phyloP scores from a whole-genome alignment of 352 stramenopile genomes.

The Globisporangium megalacanthum region DNA sequence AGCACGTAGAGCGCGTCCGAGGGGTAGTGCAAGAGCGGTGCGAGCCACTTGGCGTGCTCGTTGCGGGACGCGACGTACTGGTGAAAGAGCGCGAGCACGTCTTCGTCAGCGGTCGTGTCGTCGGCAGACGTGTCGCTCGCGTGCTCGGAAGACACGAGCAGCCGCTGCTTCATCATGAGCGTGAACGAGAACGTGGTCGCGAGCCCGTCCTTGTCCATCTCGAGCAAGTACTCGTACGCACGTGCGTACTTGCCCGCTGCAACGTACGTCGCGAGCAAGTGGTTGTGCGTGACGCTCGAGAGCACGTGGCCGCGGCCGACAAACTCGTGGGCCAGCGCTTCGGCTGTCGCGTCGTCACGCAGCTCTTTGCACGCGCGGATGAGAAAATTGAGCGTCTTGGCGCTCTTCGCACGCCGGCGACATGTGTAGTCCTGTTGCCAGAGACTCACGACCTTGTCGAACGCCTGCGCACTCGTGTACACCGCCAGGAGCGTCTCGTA shows the following conservation, averaged over 20 bases:
- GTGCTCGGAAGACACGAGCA: slow-evolving; percentile 15
- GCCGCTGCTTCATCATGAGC: slow-evolving; percentile 57
- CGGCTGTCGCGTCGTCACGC: slow-evolving; percentile 37
- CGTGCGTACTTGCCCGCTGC: slow-evolving; percentile 42
- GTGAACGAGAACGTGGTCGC: slow-evolving; percentile 73
- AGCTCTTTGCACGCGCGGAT: slow-evolving; percentile 48
- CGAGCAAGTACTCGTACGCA: slow-evolving; percentile 38
- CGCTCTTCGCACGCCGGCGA: slow-evolving; percentile 58
- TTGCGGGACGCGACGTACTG: slow-evolving; percentile 51
- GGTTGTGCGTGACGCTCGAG: slow-evolving; percentile 65
- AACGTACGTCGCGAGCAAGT: slow-evolving; percentile 64
- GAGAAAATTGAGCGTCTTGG: slow-evolving; percentile 79
- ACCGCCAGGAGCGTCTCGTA: slow-evolving; percentile 74
- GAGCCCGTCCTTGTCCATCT: slow-evolving; percentile 37
- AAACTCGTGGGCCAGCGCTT: slow-evolving; percentile 58
- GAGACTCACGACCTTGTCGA: slow-evolving; percentile 37
- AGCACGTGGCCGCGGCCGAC: slow-evolving; percentile 39
- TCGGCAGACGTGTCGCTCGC: neutral
- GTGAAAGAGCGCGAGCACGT: slow-evolving; percentile 58
- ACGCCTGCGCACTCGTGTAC: slow-evolving; percentile 55
- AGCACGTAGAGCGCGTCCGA: slow-evolving; percentile 62
- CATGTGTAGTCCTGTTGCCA: slow-evolving; percentile 57
- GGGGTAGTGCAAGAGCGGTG: slow-evolving; percentile 61
- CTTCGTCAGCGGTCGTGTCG: slow-evolving; percentile 17
- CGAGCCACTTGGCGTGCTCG: slow-evolving; percentile 31